phyloP scores from a whole-genome alignment of 1,284 basidiomycete genomes.

The Caloboletus firmus region DNA sequence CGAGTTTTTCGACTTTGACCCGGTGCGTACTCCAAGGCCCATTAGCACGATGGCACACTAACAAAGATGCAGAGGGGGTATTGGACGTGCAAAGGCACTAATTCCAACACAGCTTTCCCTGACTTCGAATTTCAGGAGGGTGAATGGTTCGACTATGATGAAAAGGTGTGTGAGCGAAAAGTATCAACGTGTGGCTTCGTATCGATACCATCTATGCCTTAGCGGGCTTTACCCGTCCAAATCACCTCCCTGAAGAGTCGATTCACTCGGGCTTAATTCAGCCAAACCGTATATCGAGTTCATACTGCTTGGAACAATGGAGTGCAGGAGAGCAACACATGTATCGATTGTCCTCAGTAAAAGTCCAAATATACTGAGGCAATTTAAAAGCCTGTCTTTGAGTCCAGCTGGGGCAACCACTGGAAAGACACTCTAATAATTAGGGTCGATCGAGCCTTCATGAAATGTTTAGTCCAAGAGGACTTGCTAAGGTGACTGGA shows the following conservation, averaged over 20 bases:
- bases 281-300: background rate
- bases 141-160: constrained; percentile 83
- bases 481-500: too few species aligned
- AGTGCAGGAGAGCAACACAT: background rate
- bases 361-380: background rate
- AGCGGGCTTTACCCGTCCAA: constrained; percentile 65
- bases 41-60: background rate
- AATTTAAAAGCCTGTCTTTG: background rate
- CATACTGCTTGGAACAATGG: background rate
- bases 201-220: constrained; percentile 1
- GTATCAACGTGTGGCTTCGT: background rate
- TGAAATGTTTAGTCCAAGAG: too few species aligned
- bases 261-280: constrained; percentile 59
- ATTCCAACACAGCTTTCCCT: constrained; percentile 53
- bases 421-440: background rate
- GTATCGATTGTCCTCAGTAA: background rate
- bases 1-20: constrained; percentile 73
- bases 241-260: constrained; percentile 59
- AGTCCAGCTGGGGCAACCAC: background rate
- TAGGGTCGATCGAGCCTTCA: background rate
- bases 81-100: constrained; percentile 68
- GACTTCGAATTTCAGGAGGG: constrained; percentile 62
- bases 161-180: constrained; percentile 55
- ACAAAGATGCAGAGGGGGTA: constrained; percentile 42
- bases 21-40: constrained; percentile 41